Evolutionary conservation across 1,139 yeast species (phyloP), one percentile per base, ranked within the genome.

Genomic region (Scheffersomyces titani): DNA sequence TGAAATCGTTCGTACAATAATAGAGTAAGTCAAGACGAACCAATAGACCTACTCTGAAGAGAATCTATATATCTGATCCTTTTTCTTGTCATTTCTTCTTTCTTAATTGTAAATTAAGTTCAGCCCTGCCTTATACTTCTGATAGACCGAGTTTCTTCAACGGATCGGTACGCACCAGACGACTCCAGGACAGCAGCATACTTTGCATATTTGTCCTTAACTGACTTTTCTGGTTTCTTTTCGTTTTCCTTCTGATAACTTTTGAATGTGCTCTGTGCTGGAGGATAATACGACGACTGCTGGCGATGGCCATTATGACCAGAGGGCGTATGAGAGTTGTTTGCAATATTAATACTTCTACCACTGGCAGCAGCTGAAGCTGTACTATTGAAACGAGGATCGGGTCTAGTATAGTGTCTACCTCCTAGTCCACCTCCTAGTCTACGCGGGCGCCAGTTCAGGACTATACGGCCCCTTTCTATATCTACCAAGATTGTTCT

Each of bases 381-480:
- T 47, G 80, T 66, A n/a, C 77, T 70, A n/a, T 81, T 72, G 21
- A 73, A 63, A 55, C 73, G 77, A 20, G 57, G 75, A 63, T 65
- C 86, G 56, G 62, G 82, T 64, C 67, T 83, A 19, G 73, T 70
- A 57, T 76, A 76, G 52, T 75, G 76, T 61, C 88, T 81, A 22
- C 90, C 90, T 19, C 90, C 90, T 59, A 86, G 78, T 0, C 90
- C 90, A 46, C 90, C 90, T 22, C 89, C 90, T 18, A 86, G 68
- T 55, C 90, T 71, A 63, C 93, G 73, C 0, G 99, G 99, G 59
- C 82, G 83, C 96, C 97, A 94, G 61, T 81, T 82, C 58, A 89
- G 82, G 16, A 86, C 85, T 0, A 89, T 74, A 45, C 98, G 75
- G 1, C 97, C 96, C 55, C 98, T 76, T 67, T 92, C 98, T 36